Evolutionary conservation across 2,329 filamentous ascomycete genomes (phyloP).

Genomic region (Aspergillus pseudoterreus): DNA sequence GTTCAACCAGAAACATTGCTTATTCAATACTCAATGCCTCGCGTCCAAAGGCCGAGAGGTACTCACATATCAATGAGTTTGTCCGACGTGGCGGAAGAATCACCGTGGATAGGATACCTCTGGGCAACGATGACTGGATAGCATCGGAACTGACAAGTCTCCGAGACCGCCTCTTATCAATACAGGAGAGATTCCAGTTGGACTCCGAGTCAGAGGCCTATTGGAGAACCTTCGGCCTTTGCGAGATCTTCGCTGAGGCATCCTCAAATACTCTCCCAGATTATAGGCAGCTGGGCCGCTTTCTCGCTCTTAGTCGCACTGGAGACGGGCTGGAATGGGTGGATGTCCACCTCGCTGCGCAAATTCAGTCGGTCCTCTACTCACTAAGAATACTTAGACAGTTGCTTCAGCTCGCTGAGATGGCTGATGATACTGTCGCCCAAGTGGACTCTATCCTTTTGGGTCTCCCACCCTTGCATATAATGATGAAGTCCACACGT

Average conservation of each 20-base stretch:
- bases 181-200: constrained; percentile 12
- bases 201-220: constrained; percentile 13
- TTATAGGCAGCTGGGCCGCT: constrained; percentile 20
- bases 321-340: constrained; percentile 51
- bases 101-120: constrained; percentile 22
- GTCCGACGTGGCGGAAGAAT: constrained; percentile 36
- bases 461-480: constrained; percentile 26
- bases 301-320: constrained; percentile 27
- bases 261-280: constrained; percentile 12
- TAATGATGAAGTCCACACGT: constrained; percentile 24
- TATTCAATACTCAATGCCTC: constrained; percentile 51
- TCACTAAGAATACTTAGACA: constrained; percentile 60
- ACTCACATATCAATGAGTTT: constrained; percentile 28
- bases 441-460: constrained; percentile 19
- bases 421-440: constrained; percentile 7
- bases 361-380: constrained; percentile 59
- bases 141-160: constrained; percentile 16
- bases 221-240: constrained; percentile 35
- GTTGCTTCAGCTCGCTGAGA: constrained; percentile 38
- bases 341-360: constrained; percentile 58
- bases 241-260: constrained; percentile 24
- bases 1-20: constrained; percentile 49
- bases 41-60: constrained; percentile 20
- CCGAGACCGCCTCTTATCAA: constrained; percentile 18
- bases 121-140: constrained; percentile 20